These are phyloP conservation scores for Gamarada debralockiae DNA, from an alignment of 495 filamentous ascomycete species.

Conservation along the genomic window DNA sequence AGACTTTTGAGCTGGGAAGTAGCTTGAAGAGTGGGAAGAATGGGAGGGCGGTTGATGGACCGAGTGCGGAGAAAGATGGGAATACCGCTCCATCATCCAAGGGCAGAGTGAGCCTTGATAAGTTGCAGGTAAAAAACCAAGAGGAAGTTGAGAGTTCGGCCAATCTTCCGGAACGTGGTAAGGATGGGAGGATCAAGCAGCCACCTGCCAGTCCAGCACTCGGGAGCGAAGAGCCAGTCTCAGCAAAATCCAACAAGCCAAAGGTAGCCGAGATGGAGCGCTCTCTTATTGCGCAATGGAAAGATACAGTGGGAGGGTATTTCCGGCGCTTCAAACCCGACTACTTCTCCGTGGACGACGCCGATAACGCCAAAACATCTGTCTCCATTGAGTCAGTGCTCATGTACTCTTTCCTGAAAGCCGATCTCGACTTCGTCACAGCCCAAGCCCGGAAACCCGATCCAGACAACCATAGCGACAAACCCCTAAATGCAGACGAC, in stretches of 20 bases:
- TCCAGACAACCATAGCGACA: constrained; percentile 63
- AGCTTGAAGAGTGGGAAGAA: constrained; percentile 50
- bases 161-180: constrained; percentile 22
- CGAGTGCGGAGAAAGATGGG: constrained; percentile 18
- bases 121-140: constrained; percentile 34
- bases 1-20: constrained; percentile 68
- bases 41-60: constrained; percentile 10
- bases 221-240: constrained; percentile 28
- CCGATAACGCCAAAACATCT: constrained; percentile 21
- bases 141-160: constrained; percentile 29
- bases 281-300: constrained; percentile 72
- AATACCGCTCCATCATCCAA: constrained; percentile 7
- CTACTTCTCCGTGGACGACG: constrained; percentile 34
- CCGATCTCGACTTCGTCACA: constrained; percentile 88
- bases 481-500: constrained; percentile 75
- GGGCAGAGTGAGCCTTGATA: constrained; percentile 30
- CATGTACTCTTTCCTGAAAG: constrained; percentile 86
- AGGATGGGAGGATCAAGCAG: constrained; percentile 26
- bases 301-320: constrained; percentile 84
- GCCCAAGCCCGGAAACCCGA: constrained; percentile 75
- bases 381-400: constrained; percentile 61
- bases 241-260: constrained; percentile 29
- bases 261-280: constrained; percentile 59
- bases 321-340: constrained; percentile 84
- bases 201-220: constrained; percentile 26